Conservation (phyloP, 306 rosid species). For the Malus sylvestris region DNA sequence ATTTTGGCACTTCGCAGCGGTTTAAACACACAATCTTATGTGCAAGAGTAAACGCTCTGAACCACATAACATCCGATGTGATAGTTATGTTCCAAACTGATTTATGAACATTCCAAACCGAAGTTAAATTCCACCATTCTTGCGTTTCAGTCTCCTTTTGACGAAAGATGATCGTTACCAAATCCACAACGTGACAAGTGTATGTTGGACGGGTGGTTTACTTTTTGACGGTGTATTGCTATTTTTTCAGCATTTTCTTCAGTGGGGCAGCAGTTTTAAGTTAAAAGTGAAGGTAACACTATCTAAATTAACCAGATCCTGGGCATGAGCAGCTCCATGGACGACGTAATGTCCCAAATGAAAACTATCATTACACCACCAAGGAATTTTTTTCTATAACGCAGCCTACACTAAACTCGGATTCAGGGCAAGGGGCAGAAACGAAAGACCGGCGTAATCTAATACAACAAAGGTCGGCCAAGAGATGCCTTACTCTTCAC, state of each 20-base stretch:
- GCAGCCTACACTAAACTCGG: slow-evolving; percentile 34
- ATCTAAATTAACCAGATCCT: neutral
- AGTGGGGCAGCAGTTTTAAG: too few relatives aligned
- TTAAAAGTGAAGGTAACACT: too few relatives aligned
- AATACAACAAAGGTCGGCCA: slow-evolving; percentile 9
- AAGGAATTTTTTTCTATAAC: slow-evolving; percentile 11
- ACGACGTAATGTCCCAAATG: neutral
- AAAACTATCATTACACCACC: slow-evolving; percentile 9
- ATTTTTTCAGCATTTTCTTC: too few relatives aligned
- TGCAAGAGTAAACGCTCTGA: too few relatives aligned
- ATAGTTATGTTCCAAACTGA: neutral
- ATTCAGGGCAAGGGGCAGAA: slow-evolving; percentile 16
- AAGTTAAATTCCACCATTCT: too few relatives aligned
- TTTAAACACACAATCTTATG: too few relatives aligned
- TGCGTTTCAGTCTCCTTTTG: neutral
- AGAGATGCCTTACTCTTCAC: slow-evolving; percentile 28
- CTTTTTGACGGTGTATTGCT: too few relatives aligned
- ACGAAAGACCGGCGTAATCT: neutral
- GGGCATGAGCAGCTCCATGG: neutral
- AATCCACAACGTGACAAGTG: neutral
- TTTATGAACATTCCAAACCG: too few relatives aligned
- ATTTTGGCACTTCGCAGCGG: too few relatives aligned
- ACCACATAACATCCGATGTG: neutral
- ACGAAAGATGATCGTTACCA: too few relatives aligned
- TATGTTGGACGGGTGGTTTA: too few relatives aligned